phyloP scores from a whole-genome alignment of 257 asterid genomes.

The Vinca minor region DNA sequence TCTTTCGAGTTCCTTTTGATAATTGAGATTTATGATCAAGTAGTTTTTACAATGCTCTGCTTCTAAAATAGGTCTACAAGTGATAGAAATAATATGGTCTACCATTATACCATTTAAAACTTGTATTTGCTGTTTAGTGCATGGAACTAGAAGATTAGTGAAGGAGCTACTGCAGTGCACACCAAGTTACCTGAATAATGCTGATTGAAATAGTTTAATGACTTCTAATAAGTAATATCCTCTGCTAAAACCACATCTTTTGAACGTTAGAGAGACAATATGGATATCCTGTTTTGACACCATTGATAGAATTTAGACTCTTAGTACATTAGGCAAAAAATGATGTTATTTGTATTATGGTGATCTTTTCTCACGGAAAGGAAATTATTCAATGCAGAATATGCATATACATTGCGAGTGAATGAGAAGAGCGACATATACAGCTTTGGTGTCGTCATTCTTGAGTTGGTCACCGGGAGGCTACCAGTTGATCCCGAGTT shows the following conservation, averaged over 20 bases:
- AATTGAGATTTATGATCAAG: neutral
- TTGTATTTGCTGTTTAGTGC: neutral
- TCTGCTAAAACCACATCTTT: neutral
- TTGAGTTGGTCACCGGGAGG: conserved; percentile 66
- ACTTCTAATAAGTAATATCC: neutral
- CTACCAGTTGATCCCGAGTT: conserved; percentile 83
- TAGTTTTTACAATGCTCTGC: neutral
- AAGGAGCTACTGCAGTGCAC: neutral
- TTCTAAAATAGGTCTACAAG: neutral
- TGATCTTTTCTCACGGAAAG: neutral
- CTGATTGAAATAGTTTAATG: neutral
- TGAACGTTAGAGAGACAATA: neutral
- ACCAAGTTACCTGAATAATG: neutral
- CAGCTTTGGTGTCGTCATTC: conserved; percentile 84
- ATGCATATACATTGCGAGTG: conserved; percentile 85
- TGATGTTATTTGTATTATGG: neutral
- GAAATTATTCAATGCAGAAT: conserved; percentile 42
- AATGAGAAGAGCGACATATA: conserved; percentile 90
- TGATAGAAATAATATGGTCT: neutral
- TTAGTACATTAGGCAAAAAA: neutral
- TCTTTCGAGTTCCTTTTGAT: neutral
- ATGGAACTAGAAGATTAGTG: neutral
- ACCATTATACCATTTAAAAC: neutral
- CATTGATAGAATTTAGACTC: neutral
- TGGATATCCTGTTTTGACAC: neutral